phyloP scores from a whole-genome alignment of 768 basidiomycete genomes.

The Panellus pusillus region DNA sequence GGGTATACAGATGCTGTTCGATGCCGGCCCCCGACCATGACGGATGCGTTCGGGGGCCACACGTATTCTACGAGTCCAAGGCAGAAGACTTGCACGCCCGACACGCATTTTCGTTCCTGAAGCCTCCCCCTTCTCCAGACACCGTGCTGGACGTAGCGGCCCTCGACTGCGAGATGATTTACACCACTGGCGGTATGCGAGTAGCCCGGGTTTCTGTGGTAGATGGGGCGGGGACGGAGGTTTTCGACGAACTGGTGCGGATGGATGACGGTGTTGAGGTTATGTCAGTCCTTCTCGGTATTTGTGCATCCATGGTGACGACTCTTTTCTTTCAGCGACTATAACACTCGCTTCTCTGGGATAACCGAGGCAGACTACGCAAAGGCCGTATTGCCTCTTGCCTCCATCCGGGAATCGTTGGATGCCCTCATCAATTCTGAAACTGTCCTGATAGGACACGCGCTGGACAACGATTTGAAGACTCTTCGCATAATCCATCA shows the following conservation, averaged over 20 bases:
- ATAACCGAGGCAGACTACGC: slow-evolving; percentile 60
- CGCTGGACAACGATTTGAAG: slow-evolving; percentile 91
- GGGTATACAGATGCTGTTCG: slow-evolving; percentile 82
- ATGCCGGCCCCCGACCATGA: slow-evolving; percentile 48
- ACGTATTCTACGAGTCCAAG: slow-evolving; percentile 86
- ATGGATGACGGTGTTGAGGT: slow-evolving; percentile 82
- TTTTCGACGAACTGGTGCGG: slow-evolving; percentile 81
- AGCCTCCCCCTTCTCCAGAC: slow-evolving; percentile 25
- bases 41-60: slow-evolving; percentile 78
- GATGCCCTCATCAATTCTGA: slow-evolving; percentile 70
- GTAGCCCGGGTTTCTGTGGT: slow-evolving; percentile 90
- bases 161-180: slow-evolving; percentile 96
- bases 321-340: slow-evolving; percentile 57
- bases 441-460: slow-evolving; percentile 89
- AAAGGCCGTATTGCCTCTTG: slow-evolving; percentile 65
- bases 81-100: slow-evolving; percentile 68
- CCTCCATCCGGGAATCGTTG: slow-evolving; percentile 64
- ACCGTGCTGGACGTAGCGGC: slow-evolving; percentile 74
- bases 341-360: slow-evolving; percentile 90
- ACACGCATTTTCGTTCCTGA: slow-evolving; percentile 64
- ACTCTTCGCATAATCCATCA: slow-evolving; percentile 87
- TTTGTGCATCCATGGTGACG: slow-evolving; percentile 1
- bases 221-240: slow-evolving; percentile 66
- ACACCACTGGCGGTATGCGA: slow-evolving; percentile 89
- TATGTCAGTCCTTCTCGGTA: slow-evolving; percentile 49